Percentiles rank a stretch among this genome's conserved stretches.
Evolutionary conservation across 345 rosid genomes (phyloP).

Genomic region (Ailanthus altissimus): DNA sequence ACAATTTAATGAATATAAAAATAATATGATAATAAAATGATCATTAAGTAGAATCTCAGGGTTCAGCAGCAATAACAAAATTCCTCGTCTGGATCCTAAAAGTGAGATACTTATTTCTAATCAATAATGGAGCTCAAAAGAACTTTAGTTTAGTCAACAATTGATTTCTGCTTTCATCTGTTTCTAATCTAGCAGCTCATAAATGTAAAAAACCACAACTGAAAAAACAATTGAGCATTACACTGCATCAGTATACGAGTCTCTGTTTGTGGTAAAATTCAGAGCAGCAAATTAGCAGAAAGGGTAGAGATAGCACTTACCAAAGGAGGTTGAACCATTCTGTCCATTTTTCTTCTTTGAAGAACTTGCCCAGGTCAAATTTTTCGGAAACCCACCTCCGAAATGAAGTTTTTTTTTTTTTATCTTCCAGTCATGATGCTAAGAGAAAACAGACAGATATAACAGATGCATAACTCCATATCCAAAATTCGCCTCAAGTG

Average conservation of each 20-base stretch:
- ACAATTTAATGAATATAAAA: not conserved
- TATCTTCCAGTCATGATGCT: slow-evolving; percentile 21
- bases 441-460: slow-evolving; percentile 2
- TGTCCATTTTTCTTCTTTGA: slow-evolving; percentile 47
- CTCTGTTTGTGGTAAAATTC: not conserved
- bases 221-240: not conserved
- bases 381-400: slow-evolving; percentile 29
- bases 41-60: not conserved
- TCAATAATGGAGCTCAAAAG: slow-evolving; percentile 10
- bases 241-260: slow-evolving; percentile 13
- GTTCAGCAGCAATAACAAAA: not conserved
- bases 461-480: slow-evolving; percentile 15
- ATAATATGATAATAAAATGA: not conserved
- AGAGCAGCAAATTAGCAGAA: slow-evolving; percentile 9
- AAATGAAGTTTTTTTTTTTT: slow-evolving; percentile 30
- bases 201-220: not conserved
- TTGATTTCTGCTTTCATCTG: too few species aligned
- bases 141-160: not conserved
- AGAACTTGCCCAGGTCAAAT: slow-evolving; percentile 27
- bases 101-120: not conserved
- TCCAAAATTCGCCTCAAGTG: slow-evolving; percentile 5
- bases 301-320: slow-evolving; percentile 36
- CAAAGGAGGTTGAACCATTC: slow-evolving; percentile 76
- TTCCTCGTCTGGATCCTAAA: not conserved
- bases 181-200: not conserved